Percentiles rank a stretch among this genome's conserved stretches.
phyloP scores from a whole-genome alignment of 257 asterid species.

The Capsicum pubescens region DNA sequence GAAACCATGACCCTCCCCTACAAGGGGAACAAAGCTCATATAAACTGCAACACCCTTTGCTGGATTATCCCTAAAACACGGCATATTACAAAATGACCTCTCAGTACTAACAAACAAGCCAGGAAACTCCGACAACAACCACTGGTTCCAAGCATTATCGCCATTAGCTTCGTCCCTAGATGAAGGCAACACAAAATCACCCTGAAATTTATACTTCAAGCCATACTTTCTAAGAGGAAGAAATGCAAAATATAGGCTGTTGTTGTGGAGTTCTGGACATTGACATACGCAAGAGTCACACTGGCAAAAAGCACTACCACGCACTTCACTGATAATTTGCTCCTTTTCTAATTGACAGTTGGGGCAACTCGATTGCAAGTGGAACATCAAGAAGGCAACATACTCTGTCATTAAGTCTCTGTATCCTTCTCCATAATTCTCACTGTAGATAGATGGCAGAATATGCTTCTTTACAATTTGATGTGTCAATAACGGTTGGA shows the following conservation, averaged over 20 bases:
- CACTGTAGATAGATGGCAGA: slow-evolving; percentile 66
- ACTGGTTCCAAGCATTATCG: slow-evolving; percentile 92
- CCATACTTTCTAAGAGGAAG: slow-evolving; percentile 95
- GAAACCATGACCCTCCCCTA: slow-evolving; percentile 92
- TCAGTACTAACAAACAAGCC: slow-evolving; percentile 73
- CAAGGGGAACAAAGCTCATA: slow-evolving; percentile 84
- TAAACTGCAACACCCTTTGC: slow-evolving; percentile 80
- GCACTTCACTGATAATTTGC: slow-evolving; percentile 56
- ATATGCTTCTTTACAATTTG: slow-evolving; percentile 81
- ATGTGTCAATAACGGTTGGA: slow-evolving; percentile 83
- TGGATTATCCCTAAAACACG: slow-evolving; percentile 63
- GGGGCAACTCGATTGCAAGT: slow-evolving; percentile 71
- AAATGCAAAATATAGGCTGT: slow-evolving; percentile 91
- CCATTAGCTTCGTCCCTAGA: slow-evolving; percentile 95
- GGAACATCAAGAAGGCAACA: slow-evolving; percentile 81
- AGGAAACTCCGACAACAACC: slow-evolving; percentile 85
- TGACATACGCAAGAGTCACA: neutral
- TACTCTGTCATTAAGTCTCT: slow-evolving; percentile 74
- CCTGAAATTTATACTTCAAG: slow-evolving; percentile 85
- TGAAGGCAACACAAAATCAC: slow-evolving; percentile 91
- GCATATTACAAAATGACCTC: slow-evolving; percentile 75
- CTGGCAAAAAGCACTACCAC: slow-evolving; percentile 45
- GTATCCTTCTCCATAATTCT: slow-evolving; percentile 41
- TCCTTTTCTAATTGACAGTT: slow-evolving; percentile 65
- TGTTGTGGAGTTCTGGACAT: slow-evolving; percentile 37